A percentile compares a stretch with the other conserved stretches of the same genome.
Conservation (phyloP, 2,329 filamentous ascomycete species). For the Gnomoniopsis smithogilvyi region DNA sequence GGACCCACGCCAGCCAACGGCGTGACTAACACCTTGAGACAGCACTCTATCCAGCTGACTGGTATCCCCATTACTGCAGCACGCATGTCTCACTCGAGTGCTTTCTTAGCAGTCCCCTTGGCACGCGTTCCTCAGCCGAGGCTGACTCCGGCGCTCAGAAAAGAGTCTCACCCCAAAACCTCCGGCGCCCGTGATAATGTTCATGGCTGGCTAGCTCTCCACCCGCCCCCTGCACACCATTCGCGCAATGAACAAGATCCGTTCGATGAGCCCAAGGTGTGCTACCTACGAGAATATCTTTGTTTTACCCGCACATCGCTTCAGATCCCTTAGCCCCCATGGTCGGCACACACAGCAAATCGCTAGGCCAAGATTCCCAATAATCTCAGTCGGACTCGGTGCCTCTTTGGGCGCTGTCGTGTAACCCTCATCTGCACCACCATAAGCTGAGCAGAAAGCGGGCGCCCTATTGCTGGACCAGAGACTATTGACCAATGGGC, state of each 20-base stretch:
- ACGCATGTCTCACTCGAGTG: not conserved
- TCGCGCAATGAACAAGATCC: not conserved
- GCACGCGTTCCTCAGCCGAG: not conserved
- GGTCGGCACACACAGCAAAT: too few relatives aligned
- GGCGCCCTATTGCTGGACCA: not conserved
- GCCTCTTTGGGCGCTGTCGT: not conserved
- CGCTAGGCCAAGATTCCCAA: not conserved
- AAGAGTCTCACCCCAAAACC: not conserved
- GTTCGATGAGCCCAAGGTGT: too few relatives aligned
- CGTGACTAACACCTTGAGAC: too few relatives aligned
- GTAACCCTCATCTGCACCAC: constrained; percentile 3
- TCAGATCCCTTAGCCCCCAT: too few relatives aligned
- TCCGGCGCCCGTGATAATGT: not conserved
- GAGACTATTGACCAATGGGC: too few relatives aligned
- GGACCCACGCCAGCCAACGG: too few relatives aligned
- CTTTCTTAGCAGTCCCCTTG: too few relatives aligned
- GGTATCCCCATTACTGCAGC: too few relatives aligned
- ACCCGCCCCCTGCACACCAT: not conserved
- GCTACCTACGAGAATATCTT: too few relatives aligned
- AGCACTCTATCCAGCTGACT: too few relatives aligned
- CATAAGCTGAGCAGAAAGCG: not conserved
- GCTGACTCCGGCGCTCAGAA: constrained; percentile 1
- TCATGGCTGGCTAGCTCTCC: not conserved
- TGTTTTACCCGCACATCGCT: not conserved
- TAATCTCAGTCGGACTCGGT: not conserved